Evolutionary conservation across 345 rosid genomes (phyloP).

Genomic region (Dovyalis caffra): DNA sequence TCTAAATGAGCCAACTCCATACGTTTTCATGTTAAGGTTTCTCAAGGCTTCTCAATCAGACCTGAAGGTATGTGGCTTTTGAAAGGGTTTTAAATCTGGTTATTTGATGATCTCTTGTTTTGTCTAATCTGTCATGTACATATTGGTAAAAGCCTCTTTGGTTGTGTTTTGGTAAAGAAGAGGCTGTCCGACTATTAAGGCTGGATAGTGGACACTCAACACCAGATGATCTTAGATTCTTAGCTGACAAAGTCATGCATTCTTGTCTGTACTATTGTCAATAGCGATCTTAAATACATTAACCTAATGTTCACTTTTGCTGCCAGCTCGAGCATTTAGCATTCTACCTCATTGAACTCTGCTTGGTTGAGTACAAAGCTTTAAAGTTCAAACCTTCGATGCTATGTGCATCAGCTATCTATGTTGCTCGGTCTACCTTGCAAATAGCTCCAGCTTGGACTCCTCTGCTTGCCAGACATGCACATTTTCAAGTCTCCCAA

Average conservation of each 20-base stretch:
- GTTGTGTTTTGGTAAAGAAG: not conserved
- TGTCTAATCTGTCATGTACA: not conserved
- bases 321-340: constrained; percentile 80
- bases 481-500: constrained; percentile 57
- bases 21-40: constrained; percentile 92
- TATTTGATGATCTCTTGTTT: not conserved
- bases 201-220: not conserved
- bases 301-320: not conserved
- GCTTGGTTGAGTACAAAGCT: constrained; percentile 79
- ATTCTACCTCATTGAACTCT: constrained; percentile 78
- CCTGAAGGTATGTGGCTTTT: constrained; percentile 44
- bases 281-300: not conserved
- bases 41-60: constrained; percentile 91
- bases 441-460: constrained; percentile 74
- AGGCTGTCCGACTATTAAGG: not conserved
- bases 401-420: constrained; percentile 89
- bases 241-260: not conserved
- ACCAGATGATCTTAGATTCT: not conserved
- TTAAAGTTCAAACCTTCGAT: constrained; percentile 72
- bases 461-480: constrained; percentile 55
- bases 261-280: not conserved
- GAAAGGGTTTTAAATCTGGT: constrained; percentile 1
- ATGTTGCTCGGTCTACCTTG: constrained; percentile 72
- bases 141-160: not conserved
- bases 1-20: constrained; percentile 78